Evolutionary conservation across 352 stramenopile species (phyloP).

Genomic region (Globisporangium alternatum): DNA sequence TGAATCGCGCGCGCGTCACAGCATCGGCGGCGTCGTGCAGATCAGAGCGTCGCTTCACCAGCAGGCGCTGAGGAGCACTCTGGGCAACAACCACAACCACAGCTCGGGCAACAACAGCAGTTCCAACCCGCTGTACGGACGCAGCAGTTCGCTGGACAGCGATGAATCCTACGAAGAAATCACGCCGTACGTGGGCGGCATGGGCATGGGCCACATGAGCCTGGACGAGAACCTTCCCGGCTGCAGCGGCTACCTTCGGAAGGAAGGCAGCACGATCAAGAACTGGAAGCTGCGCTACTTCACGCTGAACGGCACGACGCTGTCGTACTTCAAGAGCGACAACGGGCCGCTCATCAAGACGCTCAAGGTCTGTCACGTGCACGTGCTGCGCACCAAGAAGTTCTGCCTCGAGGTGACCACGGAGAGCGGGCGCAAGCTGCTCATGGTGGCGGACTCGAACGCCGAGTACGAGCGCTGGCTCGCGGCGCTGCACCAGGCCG

Average conservation of each 20-base stretch:
- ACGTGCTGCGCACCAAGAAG: constrained; percentile 58
- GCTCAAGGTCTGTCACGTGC: constrained; percentile 68
- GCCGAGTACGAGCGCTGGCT: constrained; percentile 70
- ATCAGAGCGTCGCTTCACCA: neutral
- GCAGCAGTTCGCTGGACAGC: constrained; percentile 17
- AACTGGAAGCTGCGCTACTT: constrained; percentile 86
- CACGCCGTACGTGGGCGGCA: constrained; percentile 1
- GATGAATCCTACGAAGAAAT: constrained; percentile 15
- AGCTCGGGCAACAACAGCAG: neutral
- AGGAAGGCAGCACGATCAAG: constrained; percentile 80
- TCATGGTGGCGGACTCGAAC: constrained; percentile 68
- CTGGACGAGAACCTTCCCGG: constrained; percentile 15
- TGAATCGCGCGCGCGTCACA: constrained; percentile 17
- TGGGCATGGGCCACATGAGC: constrained; percentile 7
- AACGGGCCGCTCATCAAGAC: constrained; percentile 63
- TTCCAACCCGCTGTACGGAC: neutral
- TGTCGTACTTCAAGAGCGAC: constrained; percentile 86
- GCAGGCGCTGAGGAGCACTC: constrained; percentile 1
- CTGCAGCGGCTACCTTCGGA: constrained; percentile 79
- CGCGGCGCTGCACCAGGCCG: constrained; percentile 49
- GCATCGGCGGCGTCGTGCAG: constrained; percentile 1
- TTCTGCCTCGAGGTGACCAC: constrained; percentile 79
- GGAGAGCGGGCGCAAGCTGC: constrained; percentile 65
- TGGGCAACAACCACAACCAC: neutral
- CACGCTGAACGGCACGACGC: constrained; percentile 64